phyloP scores from a whole-genome alignment of 73 alveolate species.

The Paramecium biaurelia region DNA sequence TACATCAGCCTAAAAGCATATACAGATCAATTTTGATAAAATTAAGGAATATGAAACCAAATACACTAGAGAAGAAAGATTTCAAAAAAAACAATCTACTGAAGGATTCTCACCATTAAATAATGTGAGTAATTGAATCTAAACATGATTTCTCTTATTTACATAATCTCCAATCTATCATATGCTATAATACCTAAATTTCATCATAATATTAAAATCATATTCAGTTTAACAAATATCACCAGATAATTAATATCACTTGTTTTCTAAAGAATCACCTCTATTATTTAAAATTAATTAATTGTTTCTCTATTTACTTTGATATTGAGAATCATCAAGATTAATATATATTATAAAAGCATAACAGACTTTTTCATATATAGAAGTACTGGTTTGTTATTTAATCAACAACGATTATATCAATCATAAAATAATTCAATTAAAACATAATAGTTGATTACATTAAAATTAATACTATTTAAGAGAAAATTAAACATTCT shows the following conservation, averaged over 20 bases:
- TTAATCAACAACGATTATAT: not conserved
- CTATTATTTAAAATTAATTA: not conserved
- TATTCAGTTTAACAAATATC: not conserved
- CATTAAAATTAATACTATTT: not conserved
- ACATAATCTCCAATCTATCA: not conserved
- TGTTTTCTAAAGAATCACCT: not conserved
- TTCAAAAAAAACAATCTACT: not conserved
- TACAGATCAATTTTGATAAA: not conserved
- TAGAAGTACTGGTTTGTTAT: not conserved
- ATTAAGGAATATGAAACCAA: not conserved
- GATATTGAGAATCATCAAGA: not conserved
- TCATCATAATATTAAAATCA: too few relatives aligned
- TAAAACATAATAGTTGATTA: not conserved
- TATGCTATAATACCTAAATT: not conserved
- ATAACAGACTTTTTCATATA: not conserved
- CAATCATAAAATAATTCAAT: not conserved
- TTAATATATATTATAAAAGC: not conserved
- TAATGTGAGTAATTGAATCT: not conserved
- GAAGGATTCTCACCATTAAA: not conserved
- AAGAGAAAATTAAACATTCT: too few relatives aligned
- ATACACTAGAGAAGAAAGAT: not conserved
- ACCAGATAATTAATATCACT: not conserved
- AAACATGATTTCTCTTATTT: not conserved
- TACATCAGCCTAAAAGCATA: not conserved
- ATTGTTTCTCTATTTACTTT: not conserved